A percentile compares a stretch with the other conserved stretches of the same genome.
Evolutionary conservation across 106 monocot species (phyloP).

Genomic region (Allium fistulosum): DNA sequence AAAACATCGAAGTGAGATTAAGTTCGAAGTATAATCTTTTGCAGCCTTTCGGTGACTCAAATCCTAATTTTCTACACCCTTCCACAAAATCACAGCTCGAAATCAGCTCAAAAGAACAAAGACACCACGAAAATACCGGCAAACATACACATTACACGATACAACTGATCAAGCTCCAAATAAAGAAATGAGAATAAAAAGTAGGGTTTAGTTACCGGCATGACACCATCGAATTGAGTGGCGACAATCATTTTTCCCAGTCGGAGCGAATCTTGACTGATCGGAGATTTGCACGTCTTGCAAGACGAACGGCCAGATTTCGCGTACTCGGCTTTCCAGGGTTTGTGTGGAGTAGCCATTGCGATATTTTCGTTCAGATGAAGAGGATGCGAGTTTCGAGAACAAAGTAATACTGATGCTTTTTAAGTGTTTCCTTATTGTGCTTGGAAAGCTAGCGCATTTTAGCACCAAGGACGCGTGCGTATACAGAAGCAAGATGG

Average conservation of each 20-base stretch:
- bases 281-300: constrained; percentile 79
- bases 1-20: too few relatives aligned
- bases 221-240: constrained; percentile 89
- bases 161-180: too few relatives aligned
- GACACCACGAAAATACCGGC: too few relatives aligned
- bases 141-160: too few relatives aligned
- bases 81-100: too few relatives aligned
- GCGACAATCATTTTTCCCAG: constrained; percentile 90
- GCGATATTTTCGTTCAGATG: not conserved
- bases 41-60: too few relatives aligned
- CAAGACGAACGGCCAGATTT: constrained; percentile 91
- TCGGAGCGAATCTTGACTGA: constrained; percentile 66
- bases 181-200: not conserved
- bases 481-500: not conserved
- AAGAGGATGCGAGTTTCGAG: not conserved
- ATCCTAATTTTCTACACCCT: too few relatives aligned
- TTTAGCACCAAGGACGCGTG: not conserved
- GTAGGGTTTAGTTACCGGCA: constrained; percentile 45
- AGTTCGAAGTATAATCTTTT: too few relatives aligned
- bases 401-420: not conserved
- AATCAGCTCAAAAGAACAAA: too few relatives aligned
- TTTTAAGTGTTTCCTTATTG: not conserved
- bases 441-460: constrained; percentile 1
- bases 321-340: constrained; percentile 98
- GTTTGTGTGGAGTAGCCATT: constrained; percentile 49